Evolutionary conservation across 2,329 filamentous ascomycete species (phyloP).

Genomic region (Cladosporium oxysporum): DNA sequence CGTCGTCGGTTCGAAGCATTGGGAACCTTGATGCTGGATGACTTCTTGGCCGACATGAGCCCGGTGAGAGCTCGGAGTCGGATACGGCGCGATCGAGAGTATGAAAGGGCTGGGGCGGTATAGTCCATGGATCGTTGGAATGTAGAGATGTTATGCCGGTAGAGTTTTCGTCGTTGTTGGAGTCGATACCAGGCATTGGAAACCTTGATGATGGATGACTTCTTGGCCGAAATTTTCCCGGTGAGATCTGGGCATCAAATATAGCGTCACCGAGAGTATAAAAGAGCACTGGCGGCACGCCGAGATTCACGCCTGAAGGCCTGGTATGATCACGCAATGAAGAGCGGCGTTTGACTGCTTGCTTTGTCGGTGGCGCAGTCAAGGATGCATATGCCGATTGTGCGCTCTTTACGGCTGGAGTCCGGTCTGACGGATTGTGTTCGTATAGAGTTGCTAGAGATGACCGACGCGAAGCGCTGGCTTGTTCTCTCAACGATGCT

Average conservation of each 20-base stretch:
- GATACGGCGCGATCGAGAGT: neutral
- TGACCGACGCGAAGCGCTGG: constrained; percentile 4
- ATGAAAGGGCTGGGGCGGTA: neutral
- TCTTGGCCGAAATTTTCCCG: constrained; percentile 9
- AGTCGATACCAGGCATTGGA: neutral
- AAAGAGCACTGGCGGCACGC: neutral
- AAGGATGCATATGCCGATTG: neutral
- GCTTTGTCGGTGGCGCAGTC: constrained; percentile 4
- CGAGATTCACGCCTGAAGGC: constrained; percentile 18
- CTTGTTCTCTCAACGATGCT: constrained; percentile 3
- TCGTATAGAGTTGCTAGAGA: constrained; percentile 12
- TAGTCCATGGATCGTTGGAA: no score
- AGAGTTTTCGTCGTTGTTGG: no score
- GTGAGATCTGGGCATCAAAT: neutral
- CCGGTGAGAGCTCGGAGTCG: neutral
- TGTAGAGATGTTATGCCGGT: no score
- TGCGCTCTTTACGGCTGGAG: neutral
- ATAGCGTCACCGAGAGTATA: neutral
- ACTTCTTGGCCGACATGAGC: constrained; percentile 16
- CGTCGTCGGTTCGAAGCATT: neutral
- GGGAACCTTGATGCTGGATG: constrained; percentile 17
- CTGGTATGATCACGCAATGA: constrained; percentile 27
- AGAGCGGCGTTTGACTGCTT: constrained; percentile 25
- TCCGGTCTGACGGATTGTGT: neutral
- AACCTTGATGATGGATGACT: constrained; percentile 20